Evolutionary conservation across 2,329 filamentous ascomycete genomes (phyloP), one percentile per base, ranked within the genome.

Genomic region (Aspergillus quadrilineatus): DNA sequence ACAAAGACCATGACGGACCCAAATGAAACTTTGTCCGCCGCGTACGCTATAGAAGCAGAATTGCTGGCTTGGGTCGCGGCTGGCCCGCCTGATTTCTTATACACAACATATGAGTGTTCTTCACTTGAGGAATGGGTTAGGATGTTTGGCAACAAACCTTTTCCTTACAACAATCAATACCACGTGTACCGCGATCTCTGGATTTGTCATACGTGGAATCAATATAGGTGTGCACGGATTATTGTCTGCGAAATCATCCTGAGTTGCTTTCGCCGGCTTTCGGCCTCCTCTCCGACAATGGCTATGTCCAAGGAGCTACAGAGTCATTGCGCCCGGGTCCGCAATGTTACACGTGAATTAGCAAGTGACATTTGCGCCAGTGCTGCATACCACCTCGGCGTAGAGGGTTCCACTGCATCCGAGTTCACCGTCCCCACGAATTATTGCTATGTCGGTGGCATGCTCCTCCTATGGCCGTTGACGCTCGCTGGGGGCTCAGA

Each of bases 141-240:
- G 54, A 53, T 60, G 39, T 60, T 60, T 37, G 64, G 64, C n/a
- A 62, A 65, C 28, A 65, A 67, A 4, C 56, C 70, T 14, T 37
- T 53, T 4, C 63, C 64, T 1, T 85, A 83, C 58, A 75, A 78
- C 15, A 77, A 78, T 10, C 74, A 77, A 53, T 86, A 83, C 63
- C 83, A 87, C 65, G 67, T 77, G 22, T 87, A 87, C 62, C 68
- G 69, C 14, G 78, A 81, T 59, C 77, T 84, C 53, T 84, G 79
- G 76, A 71, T 78, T 15, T 81, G 79, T 7, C 77, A 80, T 26
- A 75, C 82, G 41, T 86, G 82, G 82, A 83, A 82, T 57, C 80
- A 86, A 61, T 85, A 82, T 62, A 82, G 85, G 26, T 85, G 82
- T 76, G 77, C 78, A 6, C 79, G 82, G n/a, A 79, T 85, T 26